Base-by-base conservation (phyloP, 805 yeast species). In the Gaillardinia entomophila region DNA sequence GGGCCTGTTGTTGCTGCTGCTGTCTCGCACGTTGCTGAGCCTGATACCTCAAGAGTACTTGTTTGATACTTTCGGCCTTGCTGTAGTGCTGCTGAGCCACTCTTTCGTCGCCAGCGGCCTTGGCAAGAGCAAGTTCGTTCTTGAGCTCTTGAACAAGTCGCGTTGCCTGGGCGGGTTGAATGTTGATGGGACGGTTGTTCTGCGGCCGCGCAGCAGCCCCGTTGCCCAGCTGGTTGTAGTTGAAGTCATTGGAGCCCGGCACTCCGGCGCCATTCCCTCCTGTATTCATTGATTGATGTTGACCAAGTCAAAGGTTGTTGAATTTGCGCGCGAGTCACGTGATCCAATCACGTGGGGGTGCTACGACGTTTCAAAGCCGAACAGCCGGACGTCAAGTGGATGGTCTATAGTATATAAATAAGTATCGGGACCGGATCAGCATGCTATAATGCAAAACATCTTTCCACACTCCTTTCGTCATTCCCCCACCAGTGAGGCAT, bases 41-140 rank as follows among this genome's bases (percentile, higher is more conserved):
- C 38, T 70, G 74, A 45, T 73, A 76, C 34, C 71, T 73, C 31
- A 78, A 60, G 47, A 82, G 62, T 22, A 81, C 64, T 28, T 73
- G 73, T 50, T 76, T 79, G 41, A 82, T 76, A 34, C 71, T 71
- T 27, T 80, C 77, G 3, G 86, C 87, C 40, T 73, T 75, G 38
- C 66, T 66, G 43, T 75, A 57, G 44, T 80, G 81, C 40, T 76
- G 79, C 43, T 74, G 73, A 13, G 86, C 87, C 36, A 66, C 75
- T 0, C 73, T 77, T 0, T 79, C 69, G 16, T 71, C 74, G 3
- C 86, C 85, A 1, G 79, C 71, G 12, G 70, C 71, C 44, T 73
- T 75, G 1, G 87, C 88, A 43, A 73, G 71, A 15, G 74, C 75
- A 20, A 77, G 68, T 43, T 78, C 82, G 20, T 67, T 60, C 31